Conservation (phyloP, 306 rosid genomes). For the Pyrus betulifolia region DNA sequence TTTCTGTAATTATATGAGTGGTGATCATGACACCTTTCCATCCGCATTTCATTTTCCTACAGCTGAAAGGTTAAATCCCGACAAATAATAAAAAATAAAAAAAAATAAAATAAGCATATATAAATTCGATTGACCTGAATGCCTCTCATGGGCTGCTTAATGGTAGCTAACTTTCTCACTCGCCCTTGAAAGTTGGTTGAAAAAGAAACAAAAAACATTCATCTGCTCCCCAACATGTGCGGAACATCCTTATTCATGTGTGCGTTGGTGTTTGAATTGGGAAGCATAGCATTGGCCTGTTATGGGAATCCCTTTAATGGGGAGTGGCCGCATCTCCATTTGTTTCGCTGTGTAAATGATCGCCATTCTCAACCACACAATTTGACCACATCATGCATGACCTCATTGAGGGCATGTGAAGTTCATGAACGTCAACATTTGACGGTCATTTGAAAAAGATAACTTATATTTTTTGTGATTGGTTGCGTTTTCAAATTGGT, state of each 20-base stretch:
- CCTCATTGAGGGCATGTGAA: neutral
- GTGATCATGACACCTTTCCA: neutral
- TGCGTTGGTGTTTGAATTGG: neutral
- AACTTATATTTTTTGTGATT: too few relatives aligned
- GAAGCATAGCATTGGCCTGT: neutral
- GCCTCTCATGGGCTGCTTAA: neutral
- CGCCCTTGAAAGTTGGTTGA: conserved; percentile 20
- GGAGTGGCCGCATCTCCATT: too few relatives aligned
- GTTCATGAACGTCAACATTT: neutral
- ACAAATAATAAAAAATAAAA: neutral
- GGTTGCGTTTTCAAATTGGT: too few relatives aligned
- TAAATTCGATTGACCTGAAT: neutral
- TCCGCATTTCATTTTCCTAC: too few relatives aligned
- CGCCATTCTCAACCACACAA: too few relatives aligned
- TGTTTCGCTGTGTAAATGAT: too few relatives aligned
- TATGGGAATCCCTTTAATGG: neutral
- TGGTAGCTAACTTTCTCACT: conserved; percentile 22
- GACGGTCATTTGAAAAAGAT: neutral
- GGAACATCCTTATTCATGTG: neutral
- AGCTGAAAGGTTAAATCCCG: neutral
- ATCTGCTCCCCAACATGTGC: neutral
- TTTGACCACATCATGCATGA: neutral
- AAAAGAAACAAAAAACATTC: neutral
- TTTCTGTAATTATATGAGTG: neutral
- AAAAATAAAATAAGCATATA: neutral